Conservation (phyloP, 2,329 filamentous ascomycete species). For the Colletotrichum falcatum region DNA sequence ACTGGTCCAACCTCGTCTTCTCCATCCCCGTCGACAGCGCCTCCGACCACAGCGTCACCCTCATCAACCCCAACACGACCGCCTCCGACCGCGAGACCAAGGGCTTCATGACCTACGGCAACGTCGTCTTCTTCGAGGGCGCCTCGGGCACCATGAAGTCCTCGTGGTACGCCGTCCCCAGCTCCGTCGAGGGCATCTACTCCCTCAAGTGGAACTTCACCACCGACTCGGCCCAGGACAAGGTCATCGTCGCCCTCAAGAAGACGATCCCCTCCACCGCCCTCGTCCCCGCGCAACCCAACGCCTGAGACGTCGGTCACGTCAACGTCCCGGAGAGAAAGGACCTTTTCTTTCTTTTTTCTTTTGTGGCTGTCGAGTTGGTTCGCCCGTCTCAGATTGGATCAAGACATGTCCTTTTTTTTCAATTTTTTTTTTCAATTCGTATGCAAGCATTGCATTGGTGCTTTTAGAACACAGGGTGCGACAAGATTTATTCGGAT, state of each 20-base stretch:
- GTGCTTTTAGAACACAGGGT: background rate
- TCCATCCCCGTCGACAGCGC: conserved; percentile 43
- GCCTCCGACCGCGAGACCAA: conserved; percentile 31
- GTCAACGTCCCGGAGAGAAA: too few relatives aligned
- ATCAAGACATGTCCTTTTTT: too few relatives aligned
- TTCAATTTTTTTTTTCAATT: too few relatives aligned
- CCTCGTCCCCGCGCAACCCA: background rate
- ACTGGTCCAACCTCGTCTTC: conserved; percentile 45
- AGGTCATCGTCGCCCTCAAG: conserved; percentile 43
- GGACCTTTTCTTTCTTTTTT: too few relatives aligned
- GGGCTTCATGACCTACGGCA: conserved; percentile 47
- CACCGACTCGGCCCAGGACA: conserved; percentile 24
- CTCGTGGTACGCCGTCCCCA: conserved; percentile 44
- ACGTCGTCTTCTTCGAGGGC: conserved; percentile 37
- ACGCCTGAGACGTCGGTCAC: background rate
- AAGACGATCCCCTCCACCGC: conserved; percentile 39
- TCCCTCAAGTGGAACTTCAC: conserved; percentile 45
- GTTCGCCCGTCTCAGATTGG: too few relatives aligned
- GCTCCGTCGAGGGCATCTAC: conserved; percentile 40
- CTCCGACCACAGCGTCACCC: conserved; percentile 42
- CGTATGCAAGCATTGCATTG: background rate
- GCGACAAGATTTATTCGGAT: background rate
- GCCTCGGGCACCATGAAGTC: conserved; percentile 39
- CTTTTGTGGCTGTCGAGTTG: too few relatives aligned
- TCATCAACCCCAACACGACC: conserved; percentile 33